Conservation (phyloP, 1,139 yeast species). For the Yamadazyma diospyri region DNA sequence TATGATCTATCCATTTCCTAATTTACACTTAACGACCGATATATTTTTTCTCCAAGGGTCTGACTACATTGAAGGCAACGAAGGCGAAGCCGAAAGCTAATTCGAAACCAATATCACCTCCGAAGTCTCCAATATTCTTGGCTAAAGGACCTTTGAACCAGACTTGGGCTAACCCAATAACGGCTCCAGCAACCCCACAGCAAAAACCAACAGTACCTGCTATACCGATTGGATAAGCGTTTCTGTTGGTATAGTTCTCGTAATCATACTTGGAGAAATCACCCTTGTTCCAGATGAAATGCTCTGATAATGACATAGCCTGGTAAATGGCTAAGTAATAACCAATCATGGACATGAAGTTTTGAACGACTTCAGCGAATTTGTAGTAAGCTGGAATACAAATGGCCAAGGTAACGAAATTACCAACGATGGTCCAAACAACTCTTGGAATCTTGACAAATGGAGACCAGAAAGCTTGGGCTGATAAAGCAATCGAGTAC, state of each 20-base stretch:
- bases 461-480: constrained; percentile 77
- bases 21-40: constrained; percentile 38
- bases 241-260: constrained; percentile 53
- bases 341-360: constrained; percentile 87
- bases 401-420: constrained; percentile 74
- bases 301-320: constrained; percentile 70
- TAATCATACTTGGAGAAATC: constrained; percentile 59
- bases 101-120: constrained; percentile 90
- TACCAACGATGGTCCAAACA: constrained; percentile 75
- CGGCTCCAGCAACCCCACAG: constrained; percentile 84
- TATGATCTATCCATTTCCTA: constrained; percentile 1
- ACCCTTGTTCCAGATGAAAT: constrained; percentile 69
- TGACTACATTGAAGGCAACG: constrained; percentile 53
- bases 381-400: constrained; percentile 83
- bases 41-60: constrained; percentile 73
- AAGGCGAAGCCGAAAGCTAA: constrained; percentile 69
- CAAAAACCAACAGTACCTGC: constrained; percentile 79
- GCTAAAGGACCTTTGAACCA: constrained; percentile 80
- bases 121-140: constrained; percentile 54
- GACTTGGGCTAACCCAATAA: constrained; percentile 78
- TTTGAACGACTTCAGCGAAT: constrained; percentile 69
- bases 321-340: constrained; percentile 88
- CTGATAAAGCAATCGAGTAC: constrained; percentile 83
- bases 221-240: constrained; percentile 64
- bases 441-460: constrained; percentile 74